Evolutionary conservation across 2,329 filamentous ascomycete genomes (phyloP), one percentile per base, ranked within the genome.

Genomic region (Trichoderma sp.): DNA sequence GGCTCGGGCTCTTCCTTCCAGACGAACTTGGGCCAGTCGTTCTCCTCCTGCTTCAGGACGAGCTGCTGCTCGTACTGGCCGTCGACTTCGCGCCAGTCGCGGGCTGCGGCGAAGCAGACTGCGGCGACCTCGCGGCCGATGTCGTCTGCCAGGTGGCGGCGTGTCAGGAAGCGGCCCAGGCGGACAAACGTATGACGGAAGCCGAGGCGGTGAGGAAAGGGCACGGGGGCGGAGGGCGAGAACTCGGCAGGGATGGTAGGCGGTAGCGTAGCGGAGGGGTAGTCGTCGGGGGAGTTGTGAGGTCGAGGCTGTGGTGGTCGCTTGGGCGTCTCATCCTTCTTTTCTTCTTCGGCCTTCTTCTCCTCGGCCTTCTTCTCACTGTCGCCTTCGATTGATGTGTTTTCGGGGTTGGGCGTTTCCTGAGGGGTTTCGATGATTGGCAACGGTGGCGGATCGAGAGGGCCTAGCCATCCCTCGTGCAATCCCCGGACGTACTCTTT

Each of bases 381-480:
- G 6, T 65, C 55, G 51, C 70, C 66, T 63, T 63, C 71, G n/a
- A 69, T 74, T 39, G 67, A 48, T n/a, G 67, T 66, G 44, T 65
- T 67, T 26, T 68, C 71, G 7, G 65, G 67, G 10, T 65, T 68
- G 19, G 67, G 67, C 15, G 64, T 65, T n/a, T 57, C 45, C 65
- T 72, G 58, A 67, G 63, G 43, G 57, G 21, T 54, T 41, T 65
- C 62, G 41, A 52, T 44, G 9, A 73, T 69, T 41, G 73, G 65
- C 62, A 79, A 74, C 30, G 75, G 72, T 1, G 90, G 90, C 64
- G 87, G 78, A 66, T 90, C 86, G 50, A 96, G 80, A 7, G 95
- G 93, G 0, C 95, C 94, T 26, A 99, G 80, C 94, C 95, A 99
- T 64, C 95, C 95, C 78, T 99, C 95, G 75, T 99, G 95, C 69